A percentile compares a stretch with the other conserved stretches of the same genome.
Evolutionary conservation across 345 rosid genomes (phyloP).

Genomic region (Bruguiera gymnorhiza): DNA sequence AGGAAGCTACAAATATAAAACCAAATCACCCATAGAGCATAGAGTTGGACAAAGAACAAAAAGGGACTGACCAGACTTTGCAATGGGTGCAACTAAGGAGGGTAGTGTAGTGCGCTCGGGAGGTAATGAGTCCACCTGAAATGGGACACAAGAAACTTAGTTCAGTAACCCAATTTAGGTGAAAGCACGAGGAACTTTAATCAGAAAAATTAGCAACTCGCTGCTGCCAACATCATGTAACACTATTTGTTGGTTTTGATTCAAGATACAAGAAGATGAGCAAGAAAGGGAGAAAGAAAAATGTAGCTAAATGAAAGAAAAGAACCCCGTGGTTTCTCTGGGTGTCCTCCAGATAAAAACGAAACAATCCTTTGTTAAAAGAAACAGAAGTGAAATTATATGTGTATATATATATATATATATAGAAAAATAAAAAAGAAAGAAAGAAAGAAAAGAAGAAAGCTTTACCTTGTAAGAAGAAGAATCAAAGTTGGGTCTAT

Average conservation of each 20-base stretch:
- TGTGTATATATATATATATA: too few species aligned
- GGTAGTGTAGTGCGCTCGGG: constrained; percentile 31
- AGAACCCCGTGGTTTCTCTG: too few species aligned
- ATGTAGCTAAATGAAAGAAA: not conserved
- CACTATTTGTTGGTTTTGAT: too few species aligned
- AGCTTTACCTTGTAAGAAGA: constrained; percentile 19
- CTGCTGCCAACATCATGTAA: too few species aligned
- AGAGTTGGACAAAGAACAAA: not conserved
- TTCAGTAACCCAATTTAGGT: not conserved
- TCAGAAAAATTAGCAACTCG: too few species aligned
- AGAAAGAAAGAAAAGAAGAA: not conserved
- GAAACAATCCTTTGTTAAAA: too few species aligned
- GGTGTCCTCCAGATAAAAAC: too few species aligned
- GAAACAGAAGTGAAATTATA: too few species aligned
- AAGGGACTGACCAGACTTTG: constrained; percentile 44
- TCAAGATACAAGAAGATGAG: too few species aligned
- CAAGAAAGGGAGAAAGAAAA: not conserved
- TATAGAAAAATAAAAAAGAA: not conserved
- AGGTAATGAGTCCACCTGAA: constrained; percentile 39
- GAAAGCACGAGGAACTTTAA: too few species aligned
- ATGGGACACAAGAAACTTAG: not conserved
- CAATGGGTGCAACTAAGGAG: constrained; percentile 23
- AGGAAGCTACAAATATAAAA: too few species aligned
- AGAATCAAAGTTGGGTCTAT: constrained; percentile 15
- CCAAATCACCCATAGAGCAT: not conserved